Base-by-base conservation (phyloP, 202 grass and related monocot species). In the Musa balbisiana region DNA sequence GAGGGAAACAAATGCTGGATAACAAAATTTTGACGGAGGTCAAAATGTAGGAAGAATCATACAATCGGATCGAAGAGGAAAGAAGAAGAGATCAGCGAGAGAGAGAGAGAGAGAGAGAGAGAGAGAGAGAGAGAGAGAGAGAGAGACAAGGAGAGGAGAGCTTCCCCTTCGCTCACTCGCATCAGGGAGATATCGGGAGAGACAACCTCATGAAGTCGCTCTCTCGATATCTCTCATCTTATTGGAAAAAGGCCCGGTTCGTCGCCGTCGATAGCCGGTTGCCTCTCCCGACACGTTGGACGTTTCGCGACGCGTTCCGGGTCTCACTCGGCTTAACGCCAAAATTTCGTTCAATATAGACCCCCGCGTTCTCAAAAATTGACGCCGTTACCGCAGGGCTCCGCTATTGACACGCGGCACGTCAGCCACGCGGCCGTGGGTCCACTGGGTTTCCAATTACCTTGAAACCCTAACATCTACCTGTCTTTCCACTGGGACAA, bases 201-300 rank as follows among this genome's bases (percentile, higher is more conserved):
- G 15, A 66, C 10, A 16, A 0, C 25, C 12, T 27, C 62, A 1
- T 6, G 50, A 67, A 51, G 62, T 43, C 5, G 33, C 4, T n/a
- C 21, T 53, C 22, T 9, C 4, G 33, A 13, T 6, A 1, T 22
- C 15, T 15, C 33, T 8, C 5, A 9, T 8, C 71, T 51, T 73
- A 66, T 59, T 4, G 33, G 43, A 19, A 67, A 43, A 2, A n/a
- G 19, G 74, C 26, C 74, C 74, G 65, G 69, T 19, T 27, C 11
- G 55, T 55, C 22, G 55, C 25, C 79, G 87, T 89, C 81, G 81
- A 75, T 70, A 1, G 67, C 74, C 74, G 49, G 71, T 79, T 59
- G 74, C 53, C 2, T 5, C 10, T 8, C 9, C 1, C 15, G 50
- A 49, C 51, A 54, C 51, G 62, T 78, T 15, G 1, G 33, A 49